Evolutionary conservation across 352 stramenopile genomes (phyloP).

Genomic region (Pilasporangium apinafurcum): DNA sequence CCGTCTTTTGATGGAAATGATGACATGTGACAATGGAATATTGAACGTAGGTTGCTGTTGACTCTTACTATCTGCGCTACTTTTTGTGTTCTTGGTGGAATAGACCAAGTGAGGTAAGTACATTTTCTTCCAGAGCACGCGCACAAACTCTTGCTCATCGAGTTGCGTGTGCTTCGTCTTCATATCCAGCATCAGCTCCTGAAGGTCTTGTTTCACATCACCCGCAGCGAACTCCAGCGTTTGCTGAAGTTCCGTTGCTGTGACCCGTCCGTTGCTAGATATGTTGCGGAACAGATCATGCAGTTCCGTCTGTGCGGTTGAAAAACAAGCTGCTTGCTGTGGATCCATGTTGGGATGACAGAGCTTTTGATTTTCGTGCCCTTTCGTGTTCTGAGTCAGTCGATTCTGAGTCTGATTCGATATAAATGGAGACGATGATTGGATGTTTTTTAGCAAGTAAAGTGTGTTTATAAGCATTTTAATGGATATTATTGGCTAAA

Average conservation of each 20-base stretch:
- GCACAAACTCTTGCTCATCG: slow-evolving; percentile 57
- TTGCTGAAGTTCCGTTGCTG: slow-evolving; percentile 29
- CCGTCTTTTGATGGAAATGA: slow-evolving; percentile 64
- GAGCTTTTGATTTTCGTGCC: slow-evolving; percentile 2
- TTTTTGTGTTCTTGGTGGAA: slow-evolving; percentile 8
- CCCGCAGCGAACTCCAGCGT: slow-evolving; percentile 52
- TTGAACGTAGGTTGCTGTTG: slow-evolving; percentile 22
- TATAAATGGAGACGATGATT: not conserved
- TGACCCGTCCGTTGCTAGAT: slow-evolving; percentile 37
- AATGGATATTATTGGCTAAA: slow-evolving; percentile 24
- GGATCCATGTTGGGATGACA: slow-evolving; percentile 44
- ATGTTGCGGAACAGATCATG: slow-evolving; percentile 57
- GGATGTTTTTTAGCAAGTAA: slow-evolving; percentile 3
- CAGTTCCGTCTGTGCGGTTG: slow-evolving; percentile 41
- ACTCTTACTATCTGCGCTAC: not conserved
- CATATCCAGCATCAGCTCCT: slow-evolving; percentile 50
- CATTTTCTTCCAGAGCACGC: slow-evolving; percentile 58
- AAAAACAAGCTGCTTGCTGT: slow-evolving; percentile 28
- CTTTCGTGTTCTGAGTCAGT: slow-evolving; percentile 8
- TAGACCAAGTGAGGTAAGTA: slow-evolving; percentile 45
- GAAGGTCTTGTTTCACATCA: slow-evolving; percentile 42
- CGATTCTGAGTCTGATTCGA: not conserved
- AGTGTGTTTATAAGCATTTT: slow-evolving; percentile 4
- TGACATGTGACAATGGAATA: slow-evolving; percentile 56
- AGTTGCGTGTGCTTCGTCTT: slow-evolving; percentile 26